Evolutionary conservation across 2,329 filamentous ascomycete genomes (phyloP).

Genomic region (Diaporthe aspalathi): DNA sequence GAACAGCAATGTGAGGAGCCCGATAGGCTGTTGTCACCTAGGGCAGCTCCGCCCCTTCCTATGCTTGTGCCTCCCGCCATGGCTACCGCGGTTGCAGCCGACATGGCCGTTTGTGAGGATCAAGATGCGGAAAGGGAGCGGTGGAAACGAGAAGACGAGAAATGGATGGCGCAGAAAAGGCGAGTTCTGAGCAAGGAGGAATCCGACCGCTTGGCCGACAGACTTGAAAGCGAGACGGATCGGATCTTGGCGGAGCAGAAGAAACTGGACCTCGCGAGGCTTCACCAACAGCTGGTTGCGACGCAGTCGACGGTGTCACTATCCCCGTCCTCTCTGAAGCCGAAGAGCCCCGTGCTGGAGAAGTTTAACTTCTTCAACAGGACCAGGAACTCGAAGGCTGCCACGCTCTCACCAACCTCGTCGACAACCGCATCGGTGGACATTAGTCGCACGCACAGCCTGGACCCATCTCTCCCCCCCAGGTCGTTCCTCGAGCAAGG

Average conservation of each 20-base stretch:
- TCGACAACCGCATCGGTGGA: slow-evolving; percentile 49
- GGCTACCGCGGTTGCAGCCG: slow-evolving; percentile 38
- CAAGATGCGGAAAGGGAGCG: slow-evolving; percentile 14
- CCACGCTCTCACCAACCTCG: slow-evolving; percentile 48
- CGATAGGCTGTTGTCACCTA: slow-evolving; percentile 5
- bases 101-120: slow-evolving; percentile 31
- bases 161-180: slow-evolving; percentile 36
- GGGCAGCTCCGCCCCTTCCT: slow-evolving; percentile 24
- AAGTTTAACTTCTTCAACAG: slow-evolving; percentile 60
- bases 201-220: slow-evolving; percentile 50
- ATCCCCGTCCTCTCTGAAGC: slow-evolving; percentile 42
- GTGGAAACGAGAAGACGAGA: slow-evolving; percentile 22
- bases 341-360: slow-evolving; percentile 58
- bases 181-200: slow-evolving; percentile 42
- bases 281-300: slow-evolving; percentile 56
- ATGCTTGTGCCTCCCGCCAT: slow-evolving; percentile 27
- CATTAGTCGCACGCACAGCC: slow-evolving; percentile 49
- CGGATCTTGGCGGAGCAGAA: slow-evolving; percentile 62
- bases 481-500: slow-evolving; percentile 35
- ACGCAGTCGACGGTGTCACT: slow-evolving; percentile 43
- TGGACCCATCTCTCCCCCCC: slow-evolving; percentile 44
- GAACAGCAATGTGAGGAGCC: slow-evolving; percentile 1
- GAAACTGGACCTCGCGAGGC: slow-evolving; percentile 59
- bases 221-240: slow-evolving; percentile 60
- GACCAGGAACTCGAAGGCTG: slow-evolving; percentile 53